Conservation (phyloP, 2,329 filamentous ascomycete species). For the Trichoderma breve region DNA sequence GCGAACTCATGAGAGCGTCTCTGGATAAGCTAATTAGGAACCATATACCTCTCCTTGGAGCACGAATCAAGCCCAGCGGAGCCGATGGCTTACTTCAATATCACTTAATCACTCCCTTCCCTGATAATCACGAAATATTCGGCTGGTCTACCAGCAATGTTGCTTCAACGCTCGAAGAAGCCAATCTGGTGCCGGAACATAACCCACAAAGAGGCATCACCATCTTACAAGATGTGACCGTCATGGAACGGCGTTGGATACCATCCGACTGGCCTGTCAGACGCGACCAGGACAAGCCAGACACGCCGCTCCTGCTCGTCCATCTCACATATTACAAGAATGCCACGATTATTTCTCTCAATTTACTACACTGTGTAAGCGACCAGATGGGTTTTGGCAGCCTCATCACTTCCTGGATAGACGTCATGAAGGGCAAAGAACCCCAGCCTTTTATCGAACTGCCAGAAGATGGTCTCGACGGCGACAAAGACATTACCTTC, state of each 20-base stretch:
- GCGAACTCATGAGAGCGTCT: constrained; percentile 8
- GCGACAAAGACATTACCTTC: constrained; percentile 10
- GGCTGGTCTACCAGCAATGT: constrained; percentile 20
- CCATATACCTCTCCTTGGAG: constrained; percentile 24
- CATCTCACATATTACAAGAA: constrained; percentile 25
- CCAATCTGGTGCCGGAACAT: background rate
- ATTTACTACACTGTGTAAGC: constrained; percentile 25
- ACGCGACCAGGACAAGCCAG: constrained; percentile 20
- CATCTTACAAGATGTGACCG: background rate
- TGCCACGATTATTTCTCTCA: constrained; percentile 23
- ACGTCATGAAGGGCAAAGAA: constrained; percentile 20
- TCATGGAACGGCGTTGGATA: constrained; percentile 4
- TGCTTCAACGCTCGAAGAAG: background rate
- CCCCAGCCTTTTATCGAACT: constrained; percentile 22
- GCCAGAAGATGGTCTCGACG: constrained; percentile 12
- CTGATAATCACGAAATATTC: constrained; percentile 18
- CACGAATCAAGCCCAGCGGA: constrained; percentile 14
- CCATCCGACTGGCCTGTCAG: constrained; percentile 22
- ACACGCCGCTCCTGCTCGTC: constrained; percentile 25
- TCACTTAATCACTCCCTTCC: constrained; percentile 13
- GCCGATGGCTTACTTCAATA: constrained; percentile 19
- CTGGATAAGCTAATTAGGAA: constrained; percentile 23
- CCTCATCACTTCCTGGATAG: constrained; percentile 25
- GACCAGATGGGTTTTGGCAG: constrained; percentile 26
- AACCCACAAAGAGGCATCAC: background rate